Evolutionary conservation across 495 filamentous ascomycete species (phyloP), one percentile per base, ranked within the genome.

Genomic region (Lophium mytilinum): DNA sequence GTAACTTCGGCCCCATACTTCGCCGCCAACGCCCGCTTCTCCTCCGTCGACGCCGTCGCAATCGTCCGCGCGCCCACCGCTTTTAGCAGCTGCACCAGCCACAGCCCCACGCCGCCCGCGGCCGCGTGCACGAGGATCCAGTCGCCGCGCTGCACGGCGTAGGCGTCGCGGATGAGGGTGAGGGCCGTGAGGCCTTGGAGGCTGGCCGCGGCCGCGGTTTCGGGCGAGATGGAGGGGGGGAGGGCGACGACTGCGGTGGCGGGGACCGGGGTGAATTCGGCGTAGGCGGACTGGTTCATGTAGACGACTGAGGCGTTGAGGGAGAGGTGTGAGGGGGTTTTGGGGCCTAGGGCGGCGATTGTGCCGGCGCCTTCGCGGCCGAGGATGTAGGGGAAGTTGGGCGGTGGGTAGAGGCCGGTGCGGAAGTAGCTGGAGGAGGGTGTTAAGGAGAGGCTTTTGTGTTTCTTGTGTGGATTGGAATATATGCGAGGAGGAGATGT

Each of bases 121-220:
- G 93, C 93, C 0, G 93, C 92, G 61, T 95, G 89, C 35, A 97
- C 80, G 0, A 98, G 80, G 8, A 93, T 79, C 83, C 85, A 94
- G 55, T 95, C 89, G 0, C 85, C 88, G 67, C 76, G 79, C 64
- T 87, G 73, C 30, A 96, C 87, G 0, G 73, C 67, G 57, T 90
- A 80, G 11, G 85, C 80, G 69, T 96, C 93, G 64, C 86, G 83
- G 10, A 86, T 82, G 39, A 96, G 73, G 0, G 90, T 84, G 30
- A 95, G 73, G 1, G 93, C 92, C 0, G 93, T 97, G 49, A 98
- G 69, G 4, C 88, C 93, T 64, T 95, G 93, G 41, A 96, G 70
- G 9, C 93, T 68, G 0, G 80, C 74, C 0, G 87, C 89, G 48
- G 85, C 83, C 9, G 85, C 83, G 18, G 81, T 70, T 37, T 85